Evolutionary conservation across 2,329 filamentous ascomycete genomes (phyloP).

Genomic region (Aureobasidium sp.): DNA sequence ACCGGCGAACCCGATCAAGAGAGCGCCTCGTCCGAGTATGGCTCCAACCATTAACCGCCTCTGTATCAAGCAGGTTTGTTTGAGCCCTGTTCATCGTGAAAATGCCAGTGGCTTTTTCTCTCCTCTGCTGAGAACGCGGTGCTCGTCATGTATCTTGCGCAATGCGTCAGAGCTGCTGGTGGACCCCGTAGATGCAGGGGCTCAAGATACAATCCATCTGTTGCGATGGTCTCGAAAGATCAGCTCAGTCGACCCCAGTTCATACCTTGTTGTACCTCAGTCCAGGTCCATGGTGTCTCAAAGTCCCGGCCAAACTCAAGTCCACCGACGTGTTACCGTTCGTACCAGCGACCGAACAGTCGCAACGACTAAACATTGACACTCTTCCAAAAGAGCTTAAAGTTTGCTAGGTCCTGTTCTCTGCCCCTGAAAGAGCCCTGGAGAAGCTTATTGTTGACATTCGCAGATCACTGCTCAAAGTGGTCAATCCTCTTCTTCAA

Average conservation of each 20-base stretch:
- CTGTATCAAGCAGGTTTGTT: background rate
- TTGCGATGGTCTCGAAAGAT: background rate
- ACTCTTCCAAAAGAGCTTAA: constrained; percentile 1
- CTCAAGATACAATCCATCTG: background rate
- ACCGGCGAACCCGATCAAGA: background rate
- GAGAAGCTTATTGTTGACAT: constrained; percentile 1
- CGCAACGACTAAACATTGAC: constrained; percentile 3
- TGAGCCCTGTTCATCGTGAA: background rate
- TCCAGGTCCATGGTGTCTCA: background rate
- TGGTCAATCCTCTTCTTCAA: background rate
- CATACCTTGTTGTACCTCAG: background rate
- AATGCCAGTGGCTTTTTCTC: background rate
- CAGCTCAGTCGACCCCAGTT: background rate
- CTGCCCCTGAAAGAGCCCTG: background rate
- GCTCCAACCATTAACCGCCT: background rate
- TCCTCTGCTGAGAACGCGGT: background rate
- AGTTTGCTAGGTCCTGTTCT: background rate
- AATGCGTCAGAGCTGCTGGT: background rate
- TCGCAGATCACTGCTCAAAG: background rate
- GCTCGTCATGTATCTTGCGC: background rate
- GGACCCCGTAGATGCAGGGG: background rate
- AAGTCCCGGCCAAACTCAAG: background rate
- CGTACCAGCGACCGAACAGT: background rate
- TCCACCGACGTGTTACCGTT: constrained; percentile 5
- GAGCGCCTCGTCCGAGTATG: background rate